Evolutionary conservation across 257 asterid genomes (phyloP), one percentile per base, ranked within the genome.

Genomic region (Gentiana dahurica): DNA sequence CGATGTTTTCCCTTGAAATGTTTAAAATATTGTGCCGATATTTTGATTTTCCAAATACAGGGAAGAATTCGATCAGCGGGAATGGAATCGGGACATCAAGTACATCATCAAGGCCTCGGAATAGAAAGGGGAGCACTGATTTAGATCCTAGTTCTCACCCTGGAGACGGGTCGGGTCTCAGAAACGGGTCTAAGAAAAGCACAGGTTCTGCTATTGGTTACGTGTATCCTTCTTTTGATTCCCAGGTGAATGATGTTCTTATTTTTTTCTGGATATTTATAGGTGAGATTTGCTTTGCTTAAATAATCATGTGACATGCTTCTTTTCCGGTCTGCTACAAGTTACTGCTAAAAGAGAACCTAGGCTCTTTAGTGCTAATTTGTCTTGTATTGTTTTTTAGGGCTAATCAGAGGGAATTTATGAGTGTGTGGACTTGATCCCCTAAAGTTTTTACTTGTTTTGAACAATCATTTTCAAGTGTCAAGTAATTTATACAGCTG

Each of bases 131-230:
- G 41, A 76, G 60, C 53, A 57, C 65, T 15, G 63, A 55, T 50
- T 55, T 70, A 13, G 55, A 69, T 54, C 57, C 75, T 36, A 81
- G 46, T 15, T 61, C 70, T 32, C 67, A 51, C 2, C 60, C 54
- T 54, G 54, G 35, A 12, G 57, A 68, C 41, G 79, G 62, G 38
- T 58, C 76, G 48, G 72, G 56, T 33, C 62, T 59, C 49, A 60
- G 53, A 63, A 67, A 47, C 55, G 79, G 72, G 55, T 51, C 64
- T 12, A 65, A 60, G 72, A 74, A 61, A 66, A 64, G 48, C 54
- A 66, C 65, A 68, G 83, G 86, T 55, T 79, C 72, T 66, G 72
- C 78, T 24, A 55, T 73, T 67, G 74, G 77, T 60, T 91, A 68
- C 62, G 74, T 52, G 46, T 87, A 85, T 53, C 82, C 87, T 43